Percentiles rank a stretch among this genome's conserved stretches.
phyloP scores from a whole-genome alignment of 352 stramenopile genomes.

The Blastocystis sp. region DNA sequence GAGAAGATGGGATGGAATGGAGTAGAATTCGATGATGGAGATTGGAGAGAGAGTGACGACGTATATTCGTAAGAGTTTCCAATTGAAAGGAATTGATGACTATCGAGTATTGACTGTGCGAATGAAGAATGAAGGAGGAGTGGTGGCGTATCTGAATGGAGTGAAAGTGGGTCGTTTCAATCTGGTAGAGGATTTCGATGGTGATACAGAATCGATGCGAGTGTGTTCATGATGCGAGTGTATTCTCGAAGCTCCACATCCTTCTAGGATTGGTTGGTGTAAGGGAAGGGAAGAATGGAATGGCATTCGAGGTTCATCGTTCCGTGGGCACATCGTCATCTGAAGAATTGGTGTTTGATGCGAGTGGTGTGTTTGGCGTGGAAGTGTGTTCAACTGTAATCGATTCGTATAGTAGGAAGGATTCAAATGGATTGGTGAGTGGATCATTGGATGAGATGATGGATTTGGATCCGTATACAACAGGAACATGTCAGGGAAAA shows the following conservation, averaged over 20 bases:
- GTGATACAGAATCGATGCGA: background rate
- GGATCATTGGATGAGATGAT: background rate
- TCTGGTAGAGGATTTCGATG: background rate
- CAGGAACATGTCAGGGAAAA: background rate
- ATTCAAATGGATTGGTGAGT: background rate
- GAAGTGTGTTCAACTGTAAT: background rate
- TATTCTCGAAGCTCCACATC: background rate
- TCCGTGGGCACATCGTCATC: background rate
- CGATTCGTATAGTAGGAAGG: background rate
- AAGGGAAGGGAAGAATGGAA: background rate
- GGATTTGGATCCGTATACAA: background rate
- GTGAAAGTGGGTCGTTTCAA: background rate
- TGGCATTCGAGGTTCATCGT: slow-evolving; percentile 6
- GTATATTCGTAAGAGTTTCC: background rate
- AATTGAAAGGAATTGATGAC: background rate
- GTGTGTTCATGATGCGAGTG: background rate
- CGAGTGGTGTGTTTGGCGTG: background rate
- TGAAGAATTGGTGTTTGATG: background rate
- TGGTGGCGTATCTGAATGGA: background rate
- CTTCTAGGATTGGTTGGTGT: background rate
- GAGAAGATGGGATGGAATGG: too few relatives aligned
- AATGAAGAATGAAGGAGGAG: background rate
- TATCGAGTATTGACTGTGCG: background rate
- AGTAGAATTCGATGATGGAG: too few relatives aligned
- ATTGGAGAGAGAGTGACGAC: too few relatives aligned